These are phyloP conservation scores for Colletotrichum sp. DNA, from an alignment of 2,329 filamentous ascomycete genomes.

Conservation along the genomic window DNA sequence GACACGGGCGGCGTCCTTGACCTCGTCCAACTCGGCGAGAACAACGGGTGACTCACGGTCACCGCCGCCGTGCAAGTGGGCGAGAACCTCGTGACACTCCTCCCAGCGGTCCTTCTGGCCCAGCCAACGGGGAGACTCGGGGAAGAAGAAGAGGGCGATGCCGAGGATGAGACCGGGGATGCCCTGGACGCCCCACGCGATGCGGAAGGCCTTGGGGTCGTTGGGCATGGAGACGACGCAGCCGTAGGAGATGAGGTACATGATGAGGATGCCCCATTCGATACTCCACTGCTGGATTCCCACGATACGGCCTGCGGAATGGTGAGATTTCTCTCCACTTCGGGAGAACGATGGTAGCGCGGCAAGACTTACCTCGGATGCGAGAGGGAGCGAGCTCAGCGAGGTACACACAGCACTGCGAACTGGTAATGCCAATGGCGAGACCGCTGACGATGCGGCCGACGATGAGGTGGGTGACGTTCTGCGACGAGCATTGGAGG, in stretches of 20 bases:
- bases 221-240: conserved; percentile 60
- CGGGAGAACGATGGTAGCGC: no score
- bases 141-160: conserved; percentile 21
- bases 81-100: conserved; percentile 22
- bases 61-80: conserved; percentile 59
- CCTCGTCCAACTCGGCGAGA: conserved; percentile 62
- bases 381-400: conserved; percentile 66
- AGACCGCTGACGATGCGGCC: conserved; percentile 68
- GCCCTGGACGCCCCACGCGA: conserved; percentile 34
- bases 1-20: conserved; percentile 44
- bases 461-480: conserved; percentile 59
- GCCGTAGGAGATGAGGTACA: conserved; percentile 73
- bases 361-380: conserved; percentile 38
- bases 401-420: conserved; percentile 72
- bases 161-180: conserved; percentile 27
- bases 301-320: conserved; percentile 62
- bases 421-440: conserved; percentile 70
- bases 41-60: conserved; percentile 59
- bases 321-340: neutral
- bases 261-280: conserved; percentile 69
- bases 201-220: conserved; percentile 64
- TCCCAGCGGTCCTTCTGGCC: conserved; percentile 22
- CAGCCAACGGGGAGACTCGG: conserved; percentile 20
- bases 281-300: conserved; percentile 79
- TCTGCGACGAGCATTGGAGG: conserved; percentile 63